phyloP scores from a whole-genome alignment of 202 grass and related monocot genomes.

The Digitaria exilis region DNA sequence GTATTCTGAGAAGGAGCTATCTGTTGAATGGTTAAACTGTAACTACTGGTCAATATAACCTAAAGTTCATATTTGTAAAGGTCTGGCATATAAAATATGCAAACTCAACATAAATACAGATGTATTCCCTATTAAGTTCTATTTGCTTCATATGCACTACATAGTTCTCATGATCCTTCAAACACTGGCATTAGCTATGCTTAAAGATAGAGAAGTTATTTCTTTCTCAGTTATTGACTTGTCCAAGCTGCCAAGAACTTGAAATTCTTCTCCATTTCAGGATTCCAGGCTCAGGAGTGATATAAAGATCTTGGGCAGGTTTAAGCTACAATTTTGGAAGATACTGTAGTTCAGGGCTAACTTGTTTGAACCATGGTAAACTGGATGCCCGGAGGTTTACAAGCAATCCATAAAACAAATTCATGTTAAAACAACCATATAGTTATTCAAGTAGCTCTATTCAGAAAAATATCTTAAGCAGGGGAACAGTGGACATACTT shows the following conservation, averaged over 20 bases:
- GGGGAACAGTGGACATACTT: slow-evolving; percentile 71
- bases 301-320: background rate
- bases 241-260: background rate
- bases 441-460: slow-evolving; percentile 32
- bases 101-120: background rate
- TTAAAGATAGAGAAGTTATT: background rate
- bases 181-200: slow-evolving; percentile 23
- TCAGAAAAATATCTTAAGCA: slow-evolving; percentile 8
- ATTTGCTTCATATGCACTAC: background rate
- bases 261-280: slow-evolving; percentile 1
- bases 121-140: background rate
- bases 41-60: slow-evolving; percentile 24
- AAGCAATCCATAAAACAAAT: slow-evolving; percentile 19
- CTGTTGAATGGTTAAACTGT: slow-evolving; percentile 11
- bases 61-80: background rate
- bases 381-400: slow-evolving; percentile 3
- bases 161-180: slow-evolving; percentile 22
- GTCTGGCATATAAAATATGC: slow-evolving; percentile 8
- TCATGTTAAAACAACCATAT: slow-evolving; percentile 21
- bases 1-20: background rate
- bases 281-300: background rate
- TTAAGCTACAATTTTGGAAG: background rate
- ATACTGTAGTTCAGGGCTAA: slow-evolving; percentile 7
- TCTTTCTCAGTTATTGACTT: background rate
- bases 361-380: background rate